Evolutionary conservation across 2,329 filamentous ascomycete genomes (phyloP).

Genomic region (Diaporthe ilicicola): DNA sequence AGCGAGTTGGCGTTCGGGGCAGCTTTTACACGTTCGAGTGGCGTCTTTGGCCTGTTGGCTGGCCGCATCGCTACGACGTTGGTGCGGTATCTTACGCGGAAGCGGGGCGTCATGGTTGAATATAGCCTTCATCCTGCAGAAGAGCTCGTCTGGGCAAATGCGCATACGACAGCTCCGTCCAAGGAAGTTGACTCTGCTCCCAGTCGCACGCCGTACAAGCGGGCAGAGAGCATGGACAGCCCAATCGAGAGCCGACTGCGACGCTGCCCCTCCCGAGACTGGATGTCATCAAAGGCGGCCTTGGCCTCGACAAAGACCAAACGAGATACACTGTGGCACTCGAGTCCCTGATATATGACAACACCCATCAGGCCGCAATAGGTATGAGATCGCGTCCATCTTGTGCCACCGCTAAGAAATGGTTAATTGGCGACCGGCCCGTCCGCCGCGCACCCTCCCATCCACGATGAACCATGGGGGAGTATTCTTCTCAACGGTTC

Average conservation of each 20-base stretch:
- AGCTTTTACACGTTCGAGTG: neutral
- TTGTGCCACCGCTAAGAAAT: constrained; percentile 11
- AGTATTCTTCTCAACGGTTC: neutral
- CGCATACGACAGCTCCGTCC: neutral
- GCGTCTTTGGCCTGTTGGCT: neutral
- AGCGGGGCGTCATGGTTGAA: neutral
- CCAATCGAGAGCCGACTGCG: neutral
- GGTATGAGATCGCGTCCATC: neutral
- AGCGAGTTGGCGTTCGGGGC: neutral
- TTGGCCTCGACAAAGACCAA: neutral
- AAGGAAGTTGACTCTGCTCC: neutral
- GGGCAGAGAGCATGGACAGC: neutral
- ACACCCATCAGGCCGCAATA: neutral
- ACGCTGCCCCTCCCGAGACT: neutral
- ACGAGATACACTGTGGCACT: neutral
- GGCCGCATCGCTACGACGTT: neutral
- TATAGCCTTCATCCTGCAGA: neutral
- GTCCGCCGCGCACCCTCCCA: neutral
- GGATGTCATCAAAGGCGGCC: neutral
- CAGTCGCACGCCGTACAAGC: neutral
- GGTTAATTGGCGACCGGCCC: neutral
- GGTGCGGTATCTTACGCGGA: neutral
- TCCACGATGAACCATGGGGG: constrained; percentile 14
- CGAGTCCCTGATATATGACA: neutral
- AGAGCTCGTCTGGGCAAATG: neutral